Conservation (phyloP, 2,329 filamentous ascomycete species). For the Taxawa tesnikishii region DNA sequence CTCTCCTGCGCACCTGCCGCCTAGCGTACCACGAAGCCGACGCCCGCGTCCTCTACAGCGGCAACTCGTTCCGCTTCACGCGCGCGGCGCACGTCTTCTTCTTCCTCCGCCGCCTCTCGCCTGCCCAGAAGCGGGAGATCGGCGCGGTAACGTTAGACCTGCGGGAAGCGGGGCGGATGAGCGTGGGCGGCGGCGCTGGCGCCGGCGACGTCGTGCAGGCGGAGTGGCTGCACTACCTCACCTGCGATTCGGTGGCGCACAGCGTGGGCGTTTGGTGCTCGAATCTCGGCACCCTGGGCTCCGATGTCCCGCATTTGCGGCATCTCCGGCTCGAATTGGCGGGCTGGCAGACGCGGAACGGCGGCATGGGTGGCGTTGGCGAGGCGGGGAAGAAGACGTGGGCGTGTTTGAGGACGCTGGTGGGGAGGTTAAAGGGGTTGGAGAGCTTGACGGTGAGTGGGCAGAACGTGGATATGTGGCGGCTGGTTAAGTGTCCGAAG, state of each 20-base stretch:
- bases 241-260: constrained; percentile 15
- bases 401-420: constrained; percentile 4
- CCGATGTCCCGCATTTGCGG: constrained; percentile 10
- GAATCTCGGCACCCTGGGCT: constrained; percentile 10
- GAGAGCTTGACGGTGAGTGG: constrained; percentile 3
- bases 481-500: constrained; percentile 1
- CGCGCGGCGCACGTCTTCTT: constrained; percentile 15
- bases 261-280: constrained; percentile 12
- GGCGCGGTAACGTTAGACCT: constrained; percentile 25
- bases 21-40: constrained; percentile 21
- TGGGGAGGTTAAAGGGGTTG: constrained; percentile 2
- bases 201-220: constrained; percentile 5
- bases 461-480: constrained; percentile 3
- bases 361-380: constrained; percentile 1
- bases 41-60: constrained; percentile 17
- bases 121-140: constrained; percentile 13
- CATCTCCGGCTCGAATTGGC: constrained; percentile 4
- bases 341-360: constrained; percentile 4
- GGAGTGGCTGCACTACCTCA: constrained; percentile 25
- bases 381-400: no score
- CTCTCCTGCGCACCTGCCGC: constrained; percentile 24
- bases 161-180: constrained; percentile 11
- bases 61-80: constrained; percentile 25
- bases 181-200: background rate
- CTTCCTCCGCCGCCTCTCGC: constrained; percentile 18